Base-by-base conservation (phyloP, 2,329 filamentous ascomycete genomes). In the Pyrenophora seminiperda region DNA sequence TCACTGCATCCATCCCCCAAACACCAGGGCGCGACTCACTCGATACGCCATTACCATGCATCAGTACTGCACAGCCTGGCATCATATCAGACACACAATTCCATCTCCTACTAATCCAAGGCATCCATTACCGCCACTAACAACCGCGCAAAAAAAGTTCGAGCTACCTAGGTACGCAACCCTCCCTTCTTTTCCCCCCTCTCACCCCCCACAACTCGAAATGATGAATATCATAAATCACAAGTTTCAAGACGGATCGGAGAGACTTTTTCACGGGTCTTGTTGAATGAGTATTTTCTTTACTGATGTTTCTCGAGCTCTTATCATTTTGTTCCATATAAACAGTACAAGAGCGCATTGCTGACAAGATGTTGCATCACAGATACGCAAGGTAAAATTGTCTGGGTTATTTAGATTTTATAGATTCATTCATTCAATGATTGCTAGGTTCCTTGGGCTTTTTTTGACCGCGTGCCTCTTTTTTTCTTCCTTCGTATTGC, bases 161-260 rank as follows among this genome's bases (percentile, higher is more conserved):
- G 11, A 4, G 15, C 5, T 14, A 36, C 1, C 32, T 30, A 20
- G 20, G 39, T 15, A 13, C 15, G 10, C 7, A 11, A 36, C n/a
- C 5, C 11, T 40, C 31, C 31, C 3, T 24, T 17, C 19, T 17
- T 11, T 6, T 32, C 4, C 29, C 24, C 29, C 17, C 44, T 13
- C n/a, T n/a, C n/a, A n/a, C n/a, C n/a, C n/a, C n/a, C n/a, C 31
- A 4, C 33, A 18, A 9, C 41, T 33, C 50, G n/a, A 38, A 13
- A 65, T 67, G 66, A 69, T 71, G 59, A 65, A 53, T 56, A 58
- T 45, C 53, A 56, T 50, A 44, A 60, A 48, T 42, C 58, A 53
- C 37, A 66, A 65, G 65, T 67, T 70, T 70, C 66, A 71, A 68
- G 65, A 69, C 65, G 65, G 67, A 71, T 67, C 65, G 61, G 63